These are phyloP conservation scores for Coniella vitis DNA, from an alignment of 2,329 filamentous ascomycete genomes.

Conservation along the genomic window DNA sequence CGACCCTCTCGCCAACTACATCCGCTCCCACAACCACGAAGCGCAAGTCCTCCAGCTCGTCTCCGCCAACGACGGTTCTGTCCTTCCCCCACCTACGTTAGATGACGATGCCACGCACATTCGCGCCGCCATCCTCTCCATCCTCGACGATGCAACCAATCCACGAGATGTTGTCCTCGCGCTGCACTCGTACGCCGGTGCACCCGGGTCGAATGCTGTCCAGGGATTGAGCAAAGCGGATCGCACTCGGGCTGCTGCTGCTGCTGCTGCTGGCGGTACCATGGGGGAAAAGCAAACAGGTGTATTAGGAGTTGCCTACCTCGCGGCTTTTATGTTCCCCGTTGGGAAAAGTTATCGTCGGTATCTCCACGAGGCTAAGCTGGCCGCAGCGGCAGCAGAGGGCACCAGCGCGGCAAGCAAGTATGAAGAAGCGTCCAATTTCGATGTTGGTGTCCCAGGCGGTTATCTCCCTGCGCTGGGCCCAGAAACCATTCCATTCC, in stretches of 20 bases:
- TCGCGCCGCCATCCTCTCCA: constrained; percentile 5
- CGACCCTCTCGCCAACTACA: background rate
- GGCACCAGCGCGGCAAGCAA: too few species aligned
- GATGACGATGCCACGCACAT: constrained; percentile 18
- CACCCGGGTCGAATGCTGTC: constrained; percentile 24
- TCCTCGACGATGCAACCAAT: constrained; percentile 20
- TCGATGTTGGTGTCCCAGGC: constrained; percentile 6
- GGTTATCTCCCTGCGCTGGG: constrained; percentile 11
- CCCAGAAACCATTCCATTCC: background rate
- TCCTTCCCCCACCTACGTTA: constrained; percentile 8
- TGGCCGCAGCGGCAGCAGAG: too few species aligned
- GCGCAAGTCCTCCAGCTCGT: constrained; percentile 6
- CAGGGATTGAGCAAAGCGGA: constrained; percentile 22
- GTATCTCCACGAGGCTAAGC: background rate
- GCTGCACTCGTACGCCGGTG: constrained; percentile 28
- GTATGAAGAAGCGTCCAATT: too few species aligned
- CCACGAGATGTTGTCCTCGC: constrained; percentile 22
- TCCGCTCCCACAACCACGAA: constrained; percentile 6
- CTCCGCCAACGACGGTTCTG: constrained; percentile 17
- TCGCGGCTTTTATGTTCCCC: constrained; percentile 17
- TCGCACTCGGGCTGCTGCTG: too few species aligned
- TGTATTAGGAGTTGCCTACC: constrained; percentile 24
- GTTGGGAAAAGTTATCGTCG: constrained; percentile 9
- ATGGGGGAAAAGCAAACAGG: constrained; percentile 23
- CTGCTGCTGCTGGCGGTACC: too few species aligned